Base-by-base conservation (phyloP, 805 yeast species). In the Hanseniaspora lindneri region DNA sequence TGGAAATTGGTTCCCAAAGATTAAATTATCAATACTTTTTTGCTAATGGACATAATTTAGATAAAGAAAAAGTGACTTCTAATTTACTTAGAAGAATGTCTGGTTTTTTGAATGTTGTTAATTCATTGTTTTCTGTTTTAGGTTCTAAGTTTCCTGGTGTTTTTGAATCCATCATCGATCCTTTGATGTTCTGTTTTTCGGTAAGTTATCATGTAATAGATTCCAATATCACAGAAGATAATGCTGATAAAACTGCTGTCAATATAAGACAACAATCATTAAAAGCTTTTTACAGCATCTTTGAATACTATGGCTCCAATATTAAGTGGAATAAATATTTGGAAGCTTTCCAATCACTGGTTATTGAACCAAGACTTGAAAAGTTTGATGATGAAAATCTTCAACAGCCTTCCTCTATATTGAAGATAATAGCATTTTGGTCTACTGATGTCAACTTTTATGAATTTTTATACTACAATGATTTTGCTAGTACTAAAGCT, bases 381-480 rank as follows among this genome's bases (percentile, higher is more conserved):
- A 67, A 71, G 11, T 89, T 89, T 62, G 80, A 80, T 3, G 72
- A 66, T 35, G 95, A 83, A 56, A 92, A 89, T 60, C 67, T 81
- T 28, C 94, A 86, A 58, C 86, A 82, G 56, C 80, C 89, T 0
- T 86, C 96, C 0, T 73, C 94, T 0, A 60, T 89, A 39, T 66
- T 88, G 75, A 75, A 70, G 49, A 59, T 86, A 9, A 73, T 89
- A 56, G 63, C 76, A 6, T 65, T 73, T 8, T 74, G 94, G 78
- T 66, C 82, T 42, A 59, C 68, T 4, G 60, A 64, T 28, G 65
- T 67, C 4, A 65, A 66, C 20, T 68, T 80, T 33, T 65, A 71
- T 41, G 67, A 68, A 13, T 75, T 80, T 51, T 62, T 85, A 39
- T 71, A 70, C 49, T 63, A 70, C 48, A 82, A 83, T 53, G 72